Percentiles rank a stretch among this genome's conserved stretches.
Evolutionary conservation across 2,329 filamentous ascomycete species (phyloP).

Genomic region (Scedosporium dehoogii): DNA sequence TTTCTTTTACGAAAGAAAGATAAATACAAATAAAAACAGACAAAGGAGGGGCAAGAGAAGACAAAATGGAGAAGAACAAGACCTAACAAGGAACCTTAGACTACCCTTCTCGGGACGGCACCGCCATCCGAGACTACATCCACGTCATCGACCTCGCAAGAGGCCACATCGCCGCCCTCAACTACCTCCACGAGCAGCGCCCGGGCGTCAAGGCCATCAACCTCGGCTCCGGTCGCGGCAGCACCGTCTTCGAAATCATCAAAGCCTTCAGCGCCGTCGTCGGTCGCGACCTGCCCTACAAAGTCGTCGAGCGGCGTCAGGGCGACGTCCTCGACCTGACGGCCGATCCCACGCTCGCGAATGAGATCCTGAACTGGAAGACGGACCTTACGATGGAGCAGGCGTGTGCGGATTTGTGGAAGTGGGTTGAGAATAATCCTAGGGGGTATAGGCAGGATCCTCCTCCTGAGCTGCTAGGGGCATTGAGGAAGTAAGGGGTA

Average conservation of each 20-base stretch:
- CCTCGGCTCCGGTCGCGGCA: conserved; percentile 85
- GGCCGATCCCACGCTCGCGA: conserved; percentile 78
- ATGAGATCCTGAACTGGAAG: conserved; percentile 85
- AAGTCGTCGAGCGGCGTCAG: conserved; percentile 70
- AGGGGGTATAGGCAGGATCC: conserved; percentile 88
- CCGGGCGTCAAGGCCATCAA: conserved; percentile 96
- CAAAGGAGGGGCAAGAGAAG: neutral
- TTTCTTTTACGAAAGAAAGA: neutral
- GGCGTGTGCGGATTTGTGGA: conserved; percentile 90
- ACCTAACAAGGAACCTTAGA: conserved; percentile 41
- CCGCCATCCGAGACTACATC: conserved; percentile 95
- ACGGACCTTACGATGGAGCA: conserved; percentile 84
- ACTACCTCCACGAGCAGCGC: conserved; percentile 73
- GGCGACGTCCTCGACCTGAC: conserved; percentile 94
- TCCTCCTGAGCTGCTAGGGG: conserved; percentile 69
- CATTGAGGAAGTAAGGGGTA: conserved; percentile 31
- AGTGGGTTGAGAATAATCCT: conserved; percentile 95
- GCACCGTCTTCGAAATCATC: conserved; percentile 96
- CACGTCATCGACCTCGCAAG: conserved; percentile 84
- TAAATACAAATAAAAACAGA: neutral
- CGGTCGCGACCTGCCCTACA: conserved; percentile 75
- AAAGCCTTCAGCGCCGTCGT: conserved; percentile 85
- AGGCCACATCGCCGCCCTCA: conserved; percentile 80
- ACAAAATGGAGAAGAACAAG: neutral
- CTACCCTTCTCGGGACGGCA: conserved; percentile 83